Percentiles rank a stretch among this genome's conserved stretches.
Conservation (phyloP, 805 yeast genomes). For the Candida pseudofarinosa region DNA sequence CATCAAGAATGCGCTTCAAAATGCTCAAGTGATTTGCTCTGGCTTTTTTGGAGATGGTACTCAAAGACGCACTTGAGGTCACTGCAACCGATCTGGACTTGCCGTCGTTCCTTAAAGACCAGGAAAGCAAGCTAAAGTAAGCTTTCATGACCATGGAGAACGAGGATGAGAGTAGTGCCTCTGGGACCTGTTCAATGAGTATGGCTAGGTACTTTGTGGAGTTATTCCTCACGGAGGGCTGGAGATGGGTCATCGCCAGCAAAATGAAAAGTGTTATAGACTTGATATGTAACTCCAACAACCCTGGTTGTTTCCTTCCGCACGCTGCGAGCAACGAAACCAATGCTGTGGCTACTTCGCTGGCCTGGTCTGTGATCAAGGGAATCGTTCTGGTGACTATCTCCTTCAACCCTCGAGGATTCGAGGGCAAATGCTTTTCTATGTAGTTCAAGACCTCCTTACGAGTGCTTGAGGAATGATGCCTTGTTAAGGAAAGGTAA, state of each 20-base stretch:
- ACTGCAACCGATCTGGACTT: conserved; percentile 32
- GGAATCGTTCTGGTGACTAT: conserved; percentile 58
- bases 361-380: conserved; percentile 62
- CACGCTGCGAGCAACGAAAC: conserved; percentile 45
- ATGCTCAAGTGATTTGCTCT: conserved; percentile 39
- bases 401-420: conserved; percentile 52
- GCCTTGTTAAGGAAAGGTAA: conserved; percentile 66
- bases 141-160: conserved; percentile 69
- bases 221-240: conserved; percentile 68
- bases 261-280: conserved; percentile 68
- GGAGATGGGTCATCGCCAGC: conserved; percentile 92
- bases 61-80: conserved; percentile 28
- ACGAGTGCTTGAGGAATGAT: conserved; percentile 66
- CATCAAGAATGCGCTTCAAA: conserved; percentile 41
- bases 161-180: conserved; percentile 53
- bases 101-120: conserved; percentile 51
- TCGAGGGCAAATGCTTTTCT: conserved; percentile 48
- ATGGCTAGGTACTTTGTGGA: conserved; percentile 65
- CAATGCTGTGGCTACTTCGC: conserved; percentile 58
- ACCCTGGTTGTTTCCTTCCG: conserved; percentile 46
- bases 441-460: conserved; percentile 63
- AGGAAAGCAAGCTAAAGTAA: conserved; percentile 67
- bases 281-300: conserved; percentile 58
- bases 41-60: conserved; percentile 33
- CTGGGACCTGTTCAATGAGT: conserved; percentile 52